These are phyloP conservation scores for Fusarium oxysporum DNA, from an alignment of 2,329 filamentous ascomycete species.

Conservation along the genomic window DNA sequence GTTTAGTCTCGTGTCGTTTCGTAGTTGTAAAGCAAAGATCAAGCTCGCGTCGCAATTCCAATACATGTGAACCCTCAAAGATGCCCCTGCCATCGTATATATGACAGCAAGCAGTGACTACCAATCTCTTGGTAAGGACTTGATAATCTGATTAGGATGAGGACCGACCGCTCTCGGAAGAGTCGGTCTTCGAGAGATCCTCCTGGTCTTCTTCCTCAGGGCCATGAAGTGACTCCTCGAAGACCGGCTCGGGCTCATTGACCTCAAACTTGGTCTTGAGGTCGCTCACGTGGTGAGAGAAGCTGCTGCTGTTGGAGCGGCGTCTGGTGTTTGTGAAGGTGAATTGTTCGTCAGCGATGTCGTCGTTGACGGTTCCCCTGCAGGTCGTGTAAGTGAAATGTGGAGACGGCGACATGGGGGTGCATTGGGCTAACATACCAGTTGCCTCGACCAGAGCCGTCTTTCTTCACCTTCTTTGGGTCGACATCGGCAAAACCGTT, in stretches of 20 bases:
- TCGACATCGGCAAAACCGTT: slow-evolving; percentile 82
- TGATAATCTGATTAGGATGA: slow-evolving; percentile 58
- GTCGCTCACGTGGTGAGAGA: slow-evolving; percentile 75
- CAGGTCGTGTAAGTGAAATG: slow-evolving; percentile 30
- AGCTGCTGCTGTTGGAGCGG: slow-evolving; percentile 89
- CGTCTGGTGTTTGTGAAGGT: slow-evolving; percentile 87
- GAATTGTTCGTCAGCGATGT: slow-evolving; percentile 86
- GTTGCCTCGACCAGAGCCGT: slow-evolving; percentile 91
- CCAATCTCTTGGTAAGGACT: slow-evolving; percentile 23
- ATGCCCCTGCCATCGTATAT: slow-evolving; percentile 47
- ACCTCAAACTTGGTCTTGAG: slow-evolving; percentile 98
- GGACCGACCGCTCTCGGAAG: slow-evolving; percentile 70
- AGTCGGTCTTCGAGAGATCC: slow-evolving; percentile 66
- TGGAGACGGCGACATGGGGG: not conserved
- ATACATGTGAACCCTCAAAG: slow-evolving; percentile 36
- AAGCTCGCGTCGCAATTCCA: slow-evolving; percentile 31
- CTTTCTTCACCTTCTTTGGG: slow-evolving; percentile 97
- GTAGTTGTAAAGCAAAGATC: slow-evolving; percentile 34
- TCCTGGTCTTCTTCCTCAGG: slow-evolving; percentile 68
- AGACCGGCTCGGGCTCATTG: slow-evolving; percentile 88
- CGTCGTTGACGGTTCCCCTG: slow-evolving; percentile 87
- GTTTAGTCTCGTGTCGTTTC: slow-evolving; percentile 46
- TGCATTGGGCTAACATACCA: slow-evolving; percentile 71
- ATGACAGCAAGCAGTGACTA: slow-evolving; percentile 36
- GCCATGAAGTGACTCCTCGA: slow-evolving; percentile 87